A percentile compares a stretch with the other conserved stretches of the same genome.
Conservation (phyloP, 192 early-diverging fungal genomes). For the Coemansia aciculifera region DNA sequence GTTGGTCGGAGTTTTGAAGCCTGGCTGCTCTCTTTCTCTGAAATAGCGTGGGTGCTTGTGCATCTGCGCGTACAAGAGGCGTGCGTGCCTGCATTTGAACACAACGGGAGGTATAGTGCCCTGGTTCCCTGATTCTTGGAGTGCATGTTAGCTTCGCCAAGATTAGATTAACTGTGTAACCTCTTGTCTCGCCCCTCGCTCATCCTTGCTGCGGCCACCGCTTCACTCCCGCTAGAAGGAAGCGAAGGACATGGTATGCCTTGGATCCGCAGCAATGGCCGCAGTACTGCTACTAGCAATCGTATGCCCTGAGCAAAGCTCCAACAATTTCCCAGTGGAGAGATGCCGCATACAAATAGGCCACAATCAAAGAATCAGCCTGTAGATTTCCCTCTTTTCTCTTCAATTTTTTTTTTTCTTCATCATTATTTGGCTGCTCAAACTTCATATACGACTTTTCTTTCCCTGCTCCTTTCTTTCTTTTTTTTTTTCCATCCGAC, state of each 20-base stretch:
- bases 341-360: background rate
- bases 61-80: background rate
- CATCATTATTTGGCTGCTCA: background rate
- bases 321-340: background rate
- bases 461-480: constrained; percentile 1
- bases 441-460: background rate
- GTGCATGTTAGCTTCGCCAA: background rate
- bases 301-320: background rate
- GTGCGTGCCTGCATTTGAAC: background rate
- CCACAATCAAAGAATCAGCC: background rate
- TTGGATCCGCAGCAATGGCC: background rate
- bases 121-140: background rate
- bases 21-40: background rate
- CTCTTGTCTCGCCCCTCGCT: too few species aligned
- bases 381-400: background rate
- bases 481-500: constrained; percentile 3
- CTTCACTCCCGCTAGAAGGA: background rate
- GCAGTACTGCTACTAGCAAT: background rate
- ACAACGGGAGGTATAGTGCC: background rate
- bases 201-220: background rate
- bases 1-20: constrained; percentile 8
- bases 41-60: background rate
- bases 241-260: background rate
- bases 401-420: constrained; percentile 9
- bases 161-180: background rate